Evolutionary conservation across 2,329 filamentous ascomycete genomes (phyloP).

Genomic region (Pseudocercospora pini-densiflorae): DNA sequence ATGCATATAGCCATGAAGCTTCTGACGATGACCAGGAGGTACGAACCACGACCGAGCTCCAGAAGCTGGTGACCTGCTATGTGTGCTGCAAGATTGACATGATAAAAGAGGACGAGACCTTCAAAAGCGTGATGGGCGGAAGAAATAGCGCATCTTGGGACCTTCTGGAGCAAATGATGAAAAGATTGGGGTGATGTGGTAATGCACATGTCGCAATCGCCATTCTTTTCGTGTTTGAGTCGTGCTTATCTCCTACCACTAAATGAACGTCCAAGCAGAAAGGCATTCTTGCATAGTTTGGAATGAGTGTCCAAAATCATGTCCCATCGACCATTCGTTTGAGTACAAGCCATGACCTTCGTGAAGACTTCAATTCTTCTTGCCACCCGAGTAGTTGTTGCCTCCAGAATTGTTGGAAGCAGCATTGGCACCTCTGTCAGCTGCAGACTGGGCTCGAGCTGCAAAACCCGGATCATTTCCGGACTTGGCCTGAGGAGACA

Average conservation of each 20-base stretch:
- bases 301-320: background rate
- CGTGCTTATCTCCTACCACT: background rate
- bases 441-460: slow-evolving; percentile 25
- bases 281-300: too few species aligned
- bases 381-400: slow-evolving; percentile 9
- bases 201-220: background rate
- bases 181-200: slow-evolving; percentile 4
- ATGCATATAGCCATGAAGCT: slow-evolving; percentile 4
- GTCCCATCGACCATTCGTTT: background rate
- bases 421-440: slow-evolving; percentile 37
- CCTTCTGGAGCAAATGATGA: slow-evolving; percentile 1
- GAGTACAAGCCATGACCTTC: background rate
- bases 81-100: slow-evolving; percentile 14
- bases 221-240: background rate
- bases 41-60: background rate
- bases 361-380: slow-evolving; percentile 6
- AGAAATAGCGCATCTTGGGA: background rate
- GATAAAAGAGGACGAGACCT: background rate
- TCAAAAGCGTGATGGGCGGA: background rate
- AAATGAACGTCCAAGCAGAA: background rate
- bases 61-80: slow-evolving; percentile 12
- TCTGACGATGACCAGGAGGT: background rate
- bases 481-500: slow-evolving; percentile 15
- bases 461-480: slow-evolving; percentile 26
- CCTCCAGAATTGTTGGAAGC: slow-evolving; percentile 3